Percentiles rank a stretch among this genome's conserved stretches.
Evolutionary conservation across 208 protist genomes (phyloP).

Genomic region (Crithidia mellificae): DNA sequence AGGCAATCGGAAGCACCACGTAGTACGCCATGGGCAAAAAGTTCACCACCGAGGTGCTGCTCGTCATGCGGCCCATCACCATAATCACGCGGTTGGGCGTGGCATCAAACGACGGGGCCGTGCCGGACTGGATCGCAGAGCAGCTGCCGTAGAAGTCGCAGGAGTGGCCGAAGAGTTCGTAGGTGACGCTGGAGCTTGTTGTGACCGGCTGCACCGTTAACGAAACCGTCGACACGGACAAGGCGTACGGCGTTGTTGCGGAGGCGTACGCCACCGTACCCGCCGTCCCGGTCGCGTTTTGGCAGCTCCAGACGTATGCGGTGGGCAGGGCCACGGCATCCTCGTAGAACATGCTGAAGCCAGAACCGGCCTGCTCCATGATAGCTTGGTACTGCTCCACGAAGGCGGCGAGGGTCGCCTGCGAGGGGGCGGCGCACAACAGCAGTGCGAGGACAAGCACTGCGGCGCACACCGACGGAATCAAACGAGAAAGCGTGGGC

Average conservation of each 20-base stretch:
- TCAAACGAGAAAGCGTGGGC: neutral
- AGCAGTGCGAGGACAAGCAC: conserved; percentile 9
- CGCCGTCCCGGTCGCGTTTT: neutral
- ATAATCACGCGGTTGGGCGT: conserved; percentile 14
- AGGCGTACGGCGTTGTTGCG: conserved; percentile 12
- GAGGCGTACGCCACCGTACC: conserved; percentile 35
- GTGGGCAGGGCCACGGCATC: conserved; percentile 23
- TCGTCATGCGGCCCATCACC: conserved; percentile 16
- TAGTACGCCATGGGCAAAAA: conserved; percentile 29
- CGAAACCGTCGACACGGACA: conserved; percentile 19
- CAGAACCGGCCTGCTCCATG: conserved; percentile 23
- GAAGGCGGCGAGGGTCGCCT: conserved; percentile 11
- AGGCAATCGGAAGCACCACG: conserved; percentile 6
- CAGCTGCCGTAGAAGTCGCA: conserved; percentile 21
- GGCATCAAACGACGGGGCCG: conserved; percentile 8
- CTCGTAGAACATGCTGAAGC: conserved; percentile 25
- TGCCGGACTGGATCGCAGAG: conserved; percentile 7
- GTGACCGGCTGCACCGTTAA: conserved; percentile 11
- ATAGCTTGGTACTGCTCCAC: conserved; percentile 20
- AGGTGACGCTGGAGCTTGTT: conserved; percentile 14
- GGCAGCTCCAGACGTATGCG: conserved; percentile 25
- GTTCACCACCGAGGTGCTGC: conserved; percentile 20
- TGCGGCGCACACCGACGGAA: neutral
- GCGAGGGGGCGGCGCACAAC: neutral
- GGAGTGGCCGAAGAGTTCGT: conserved; percentile 18